Percentiles rank a stretch among this genome's conserved stretches.
Conservation (phyloP, 169 alveolate genomes). For the Plasmodium coatneyi region DNA sequence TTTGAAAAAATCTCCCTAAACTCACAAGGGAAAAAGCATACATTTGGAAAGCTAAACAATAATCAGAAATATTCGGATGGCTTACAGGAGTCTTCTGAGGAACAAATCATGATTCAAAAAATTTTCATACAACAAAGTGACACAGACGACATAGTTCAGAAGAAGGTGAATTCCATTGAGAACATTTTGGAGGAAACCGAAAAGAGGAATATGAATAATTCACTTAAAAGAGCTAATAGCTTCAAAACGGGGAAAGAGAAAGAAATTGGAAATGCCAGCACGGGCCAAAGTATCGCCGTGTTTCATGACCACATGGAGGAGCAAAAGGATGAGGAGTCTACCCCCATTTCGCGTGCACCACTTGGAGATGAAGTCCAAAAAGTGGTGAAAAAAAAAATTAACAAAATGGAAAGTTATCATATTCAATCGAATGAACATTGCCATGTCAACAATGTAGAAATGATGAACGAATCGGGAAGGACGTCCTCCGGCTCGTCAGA, state of each 20-base stretch:
- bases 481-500: constrained; percentile 9
- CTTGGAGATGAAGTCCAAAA: background rate
- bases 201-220: background rate
- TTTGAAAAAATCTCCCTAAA: constrained; percentile 29
- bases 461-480: background rate
- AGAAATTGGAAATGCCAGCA: background rate
- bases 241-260: background rate
- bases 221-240: background rate
- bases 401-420: background rate
- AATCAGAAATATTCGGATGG: background rate
- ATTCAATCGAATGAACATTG: background rate
- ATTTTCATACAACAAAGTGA: constrained; percentile 36
- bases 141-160: constrained; percentile 25
- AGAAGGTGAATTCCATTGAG: constrained; percentile 34
- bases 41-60: background rate
- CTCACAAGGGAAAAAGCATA: constrained; percentile 8
- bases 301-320: background rate
- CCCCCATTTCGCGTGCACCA: background rate
- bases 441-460: background rate
- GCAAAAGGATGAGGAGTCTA: background rate
- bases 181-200: constrained; percentile 21
- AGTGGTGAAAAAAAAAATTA: background rate
- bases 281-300: background rate
- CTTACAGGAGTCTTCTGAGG: constrained; percentile 3
- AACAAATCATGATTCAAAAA: constrained; percentile 31